phyloP scores from a whole-genome alignment of 345 rosid genomes.

The Theobroma cacao region DNA sequence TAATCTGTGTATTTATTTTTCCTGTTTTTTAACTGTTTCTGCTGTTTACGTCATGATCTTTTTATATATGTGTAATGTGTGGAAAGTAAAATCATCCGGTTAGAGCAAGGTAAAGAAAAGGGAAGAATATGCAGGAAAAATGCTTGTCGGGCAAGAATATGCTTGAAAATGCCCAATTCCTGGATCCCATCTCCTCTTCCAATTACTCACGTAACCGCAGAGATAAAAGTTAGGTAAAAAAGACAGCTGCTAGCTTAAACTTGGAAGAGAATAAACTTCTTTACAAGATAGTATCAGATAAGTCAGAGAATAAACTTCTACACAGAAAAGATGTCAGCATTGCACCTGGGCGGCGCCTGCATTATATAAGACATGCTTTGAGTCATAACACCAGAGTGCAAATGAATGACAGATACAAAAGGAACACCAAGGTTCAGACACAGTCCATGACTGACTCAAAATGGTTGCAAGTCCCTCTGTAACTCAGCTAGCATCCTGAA shows the following conservation, averaged over 20 bases:
- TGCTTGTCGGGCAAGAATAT: background rate
- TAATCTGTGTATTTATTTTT: background rate
- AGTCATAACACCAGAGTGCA: background rate
- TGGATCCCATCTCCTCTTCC: background rate
- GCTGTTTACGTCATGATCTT: background rate
- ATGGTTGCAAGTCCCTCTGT: background rate
- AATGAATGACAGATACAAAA: background rate
- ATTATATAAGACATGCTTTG: background rate
- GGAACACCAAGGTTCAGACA: background rate
- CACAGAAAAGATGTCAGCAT: background rate
- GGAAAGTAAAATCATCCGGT: background rate
- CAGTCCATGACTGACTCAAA: background rate
- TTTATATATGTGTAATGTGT: too few relatives aligned
- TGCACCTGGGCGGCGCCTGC: background rate
- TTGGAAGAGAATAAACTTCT: background rate
- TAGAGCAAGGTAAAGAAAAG: background rate
- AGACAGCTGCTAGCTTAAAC: background rate
- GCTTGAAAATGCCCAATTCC: background rate
- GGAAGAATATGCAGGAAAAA: background rate
- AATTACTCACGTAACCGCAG: background rate
- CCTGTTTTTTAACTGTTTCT: background rate
- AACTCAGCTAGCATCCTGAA: background rate
- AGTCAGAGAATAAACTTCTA: background rate
- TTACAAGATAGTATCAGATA: background rate
- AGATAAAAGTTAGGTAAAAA: background rate